Conservation (phyloP, 495 filamentous ascomycete genomes). For the Sabuloglossum arenarium region DNA sequence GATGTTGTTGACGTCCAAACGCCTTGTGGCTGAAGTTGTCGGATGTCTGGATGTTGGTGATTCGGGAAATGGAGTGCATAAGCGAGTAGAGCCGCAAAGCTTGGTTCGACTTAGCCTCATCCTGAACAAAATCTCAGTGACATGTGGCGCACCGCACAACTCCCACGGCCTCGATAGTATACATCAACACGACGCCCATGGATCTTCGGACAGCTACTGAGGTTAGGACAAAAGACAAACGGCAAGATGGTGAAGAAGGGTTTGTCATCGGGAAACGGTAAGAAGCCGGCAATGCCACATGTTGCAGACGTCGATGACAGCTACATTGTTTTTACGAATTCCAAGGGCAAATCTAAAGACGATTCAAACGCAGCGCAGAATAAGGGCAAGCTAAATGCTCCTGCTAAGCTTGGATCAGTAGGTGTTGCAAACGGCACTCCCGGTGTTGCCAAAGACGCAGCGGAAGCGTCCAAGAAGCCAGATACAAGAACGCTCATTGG, state of each 20-base stretch:
- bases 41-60: too few species aligned
- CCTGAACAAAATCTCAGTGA: neutral
- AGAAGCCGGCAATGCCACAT: neutral
- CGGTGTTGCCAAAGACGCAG: slow-evolving; percentile 19
- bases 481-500: slow-evolving; percentile 77
- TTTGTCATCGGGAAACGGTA: neutral
- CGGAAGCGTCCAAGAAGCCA: slow-evolving; percentile 49
- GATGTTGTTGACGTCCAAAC: neutral
- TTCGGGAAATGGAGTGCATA: neutral
- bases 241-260: slow-evolving; percentile 3
- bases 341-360: slow-evolving; percentile 29
- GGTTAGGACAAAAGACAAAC: neutral
- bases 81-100: slow-evolving; percentile 1
- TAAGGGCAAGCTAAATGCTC: slow-evolving; percentile 7
- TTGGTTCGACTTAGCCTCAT: neutral
- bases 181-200: neutral
- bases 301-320: neutral
- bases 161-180: too few species aligned
- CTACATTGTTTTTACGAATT: slow-evolving; percentile 35
- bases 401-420: neutral
- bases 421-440: neutral
- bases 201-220: neutral
- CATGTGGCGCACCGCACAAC: neutral
- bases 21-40: too few species aligned
- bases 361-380: neutral